A percentile compares a stretch with the other conserved stretches of the same genome.
Evolutionary conservation across 805 yeast species (phyloP).

Genomic region (Starmerella floricola): DNA sequence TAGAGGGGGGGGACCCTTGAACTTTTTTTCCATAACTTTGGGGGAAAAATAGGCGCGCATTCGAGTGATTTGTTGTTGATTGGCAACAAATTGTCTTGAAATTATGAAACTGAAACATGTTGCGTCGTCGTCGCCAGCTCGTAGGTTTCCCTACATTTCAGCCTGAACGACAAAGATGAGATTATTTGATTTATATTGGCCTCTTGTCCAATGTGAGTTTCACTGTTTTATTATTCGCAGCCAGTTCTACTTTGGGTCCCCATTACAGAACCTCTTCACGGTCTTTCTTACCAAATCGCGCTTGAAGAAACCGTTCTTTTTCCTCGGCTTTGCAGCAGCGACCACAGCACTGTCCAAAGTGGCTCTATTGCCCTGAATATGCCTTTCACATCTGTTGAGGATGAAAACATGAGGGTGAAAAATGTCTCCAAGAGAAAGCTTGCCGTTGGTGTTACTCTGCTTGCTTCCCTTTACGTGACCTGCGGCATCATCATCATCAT

Average conservation of each 20-base stretch:
- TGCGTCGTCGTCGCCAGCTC: too few relatives aligned
- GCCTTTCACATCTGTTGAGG: conserved; percentile 24
- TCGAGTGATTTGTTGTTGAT: too few relatives aligned
- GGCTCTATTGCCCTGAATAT: conserved; percentile 18
- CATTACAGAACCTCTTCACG: not conserved
- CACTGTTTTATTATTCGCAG: too few relatives aligned
- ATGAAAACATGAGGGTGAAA: conserved; percentile 22
- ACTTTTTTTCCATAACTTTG: not conserved
- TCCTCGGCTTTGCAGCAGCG: conserved; percentile 4
- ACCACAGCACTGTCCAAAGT: conserved; percentile 11
- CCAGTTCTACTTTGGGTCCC: not conserved
- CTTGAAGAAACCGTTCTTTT: conserved; percentile 20
- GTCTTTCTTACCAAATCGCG: conserved; percentile 16
- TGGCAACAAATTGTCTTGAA: too few relatives aligned
- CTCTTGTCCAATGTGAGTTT: too few relatives aligned
- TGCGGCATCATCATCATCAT: conserved; percentile 25
- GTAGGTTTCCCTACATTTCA: not conserved
- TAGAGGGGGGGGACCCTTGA: too few relatives aligned
- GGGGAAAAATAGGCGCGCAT: too few relatives aligned
- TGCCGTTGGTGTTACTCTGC: conserved; percentile 4
- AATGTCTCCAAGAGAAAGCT: conserved; percentile 17
- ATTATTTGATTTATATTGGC: too few relatives aligned
- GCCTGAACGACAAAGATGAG: not conserved
- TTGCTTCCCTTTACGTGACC: too few relatives aligned
- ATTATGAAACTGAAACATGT: too few relatives aligned